Conservation (phyloP, 2,329 filamentous ascomycete species). For the Epicoccum sorghinum region DNA sequence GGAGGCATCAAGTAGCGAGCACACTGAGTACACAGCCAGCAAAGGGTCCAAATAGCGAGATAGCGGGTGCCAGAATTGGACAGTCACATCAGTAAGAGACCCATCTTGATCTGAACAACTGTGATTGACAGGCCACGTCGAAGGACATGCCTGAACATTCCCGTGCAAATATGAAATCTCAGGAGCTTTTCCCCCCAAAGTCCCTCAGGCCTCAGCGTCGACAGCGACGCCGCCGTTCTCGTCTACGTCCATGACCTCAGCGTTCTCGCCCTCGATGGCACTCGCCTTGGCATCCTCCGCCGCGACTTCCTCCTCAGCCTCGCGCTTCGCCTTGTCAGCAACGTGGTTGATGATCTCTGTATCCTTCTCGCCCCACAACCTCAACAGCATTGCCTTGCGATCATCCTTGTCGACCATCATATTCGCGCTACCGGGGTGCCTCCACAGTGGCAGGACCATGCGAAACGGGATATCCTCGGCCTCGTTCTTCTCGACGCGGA, state of each 20-base stretch:
- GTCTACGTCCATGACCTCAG: slow-evolving; percentile 17
- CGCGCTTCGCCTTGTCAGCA: slow-evolving; percentile 40
- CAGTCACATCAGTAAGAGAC: too few relatives aligned
- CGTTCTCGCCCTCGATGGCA: slow-evolving; percentile 26
- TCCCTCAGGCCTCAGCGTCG: slow-evolving; percentile 8
- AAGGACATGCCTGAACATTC: too few relatives aligned
- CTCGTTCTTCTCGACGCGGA: slow-evolving; percentile 79
- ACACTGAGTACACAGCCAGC: too few relatives aligned
- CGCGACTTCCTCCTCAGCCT: slow-evolving; percentile 22
- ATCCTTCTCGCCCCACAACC: slow-evolving; percentile 88
- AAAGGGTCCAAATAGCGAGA: too few relatives aligned
- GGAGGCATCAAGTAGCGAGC: too few relatives aligned
- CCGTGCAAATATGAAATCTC: too few relatives aligned
- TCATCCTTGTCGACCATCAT: slow-evolving; percentile 99
- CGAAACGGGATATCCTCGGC: slow-evolving; percentile 71
- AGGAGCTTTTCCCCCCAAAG: too few relatives aligned
- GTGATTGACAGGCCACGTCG: too few relatives aligned
- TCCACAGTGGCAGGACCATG: slow-evolving; percentile 92
- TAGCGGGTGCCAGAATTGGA: too few relatives aligned
- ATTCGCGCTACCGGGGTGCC: slow-evolving; percentile 89
- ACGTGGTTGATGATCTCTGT: slow-evolving; percentile 66
- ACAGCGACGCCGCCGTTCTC: slow-evolving; percentile 17
- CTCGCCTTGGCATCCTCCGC: slow-evolving; percentile 16
- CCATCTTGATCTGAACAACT: too few relatives aligned
- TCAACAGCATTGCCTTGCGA: slow-evolving; percentile 84